Base-by-base conservation (phyloP, 1,284 basidiomycete species). In the Sporisorium scitamineum region DNA sequence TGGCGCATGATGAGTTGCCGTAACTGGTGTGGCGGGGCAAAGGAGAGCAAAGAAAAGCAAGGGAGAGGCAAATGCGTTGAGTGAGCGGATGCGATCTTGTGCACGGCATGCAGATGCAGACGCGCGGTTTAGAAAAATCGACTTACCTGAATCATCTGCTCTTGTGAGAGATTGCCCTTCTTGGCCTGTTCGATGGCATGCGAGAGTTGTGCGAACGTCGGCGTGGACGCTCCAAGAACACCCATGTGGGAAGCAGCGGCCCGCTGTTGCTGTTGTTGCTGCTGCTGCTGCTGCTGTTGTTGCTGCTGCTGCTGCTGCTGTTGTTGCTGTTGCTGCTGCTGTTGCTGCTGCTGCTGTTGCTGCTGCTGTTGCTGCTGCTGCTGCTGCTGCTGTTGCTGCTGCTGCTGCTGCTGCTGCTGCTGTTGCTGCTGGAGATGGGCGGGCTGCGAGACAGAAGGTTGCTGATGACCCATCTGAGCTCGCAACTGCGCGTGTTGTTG, bases 151-250 rank as follows among this genome's bases (percentile, higher is more conserved):
- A 72, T 76, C 69, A 76, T 69, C 58, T 76, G 74, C 53, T 72
- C 70, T 48, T 71, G 74, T 32, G 66, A 72, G 42, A 76, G 66
- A 20, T 72, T 68, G 24, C 74, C 74, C 70, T 76, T 76, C 51
- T 76, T 76, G 20, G 74, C 74, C 53, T 78, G 76, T 27, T 70
- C 69, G 34, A 78, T 75, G 47, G 72, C 69, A 47, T 70, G 62
- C 53, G 70, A 66, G 9, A 78, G 55, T 44, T 78, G 76, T 10
- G 76, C 72, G 59, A 70, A 68, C 7, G 69, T 75, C 1, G 76
- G 68, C 5, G 61, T 70, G 3, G 68, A 57, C 11, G 57, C 67
- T 26, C 56, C 60, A n/a, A 61, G 45, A 14, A 56, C 63, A 26
- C 47, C 59, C 48, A 59, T 51, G 26, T 70, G 69, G 4, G 62